These are phyloP conservation scores for Paxillus rubicundulus DNA, from an alignment of 768 basidiomycete genomes.

Conservation along the genomic window DNA sequence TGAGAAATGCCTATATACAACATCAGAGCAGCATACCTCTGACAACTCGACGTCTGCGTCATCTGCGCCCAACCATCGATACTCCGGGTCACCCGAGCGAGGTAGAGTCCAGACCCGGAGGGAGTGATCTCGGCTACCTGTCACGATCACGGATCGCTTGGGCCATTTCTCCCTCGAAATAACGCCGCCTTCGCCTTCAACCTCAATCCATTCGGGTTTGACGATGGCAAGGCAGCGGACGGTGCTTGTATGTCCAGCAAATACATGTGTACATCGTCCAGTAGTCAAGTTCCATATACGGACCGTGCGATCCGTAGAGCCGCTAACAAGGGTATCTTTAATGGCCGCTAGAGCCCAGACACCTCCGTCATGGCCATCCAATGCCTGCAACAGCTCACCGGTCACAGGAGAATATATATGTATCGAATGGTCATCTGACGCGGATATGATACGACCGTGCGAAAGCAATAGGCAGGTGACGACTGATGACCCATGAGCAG, in stretches of 20 bases:
- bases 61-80: constrained; percentile 61
- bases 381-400: constrained; percentile 67
- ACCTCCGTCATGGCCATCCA: constrained; percentile 92
- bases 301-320: constrained; percentile 91
- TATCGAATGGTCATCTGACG: constrained; percentile 96
- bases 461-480: constrained; percentile 97
- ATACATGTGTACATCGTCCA: constrained; percentile 85
- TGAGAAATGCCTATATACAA: not conserved
- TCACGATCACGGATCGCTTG: constrained; percentile 68
- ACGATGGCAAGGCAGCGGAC: constrained; percentile 95
- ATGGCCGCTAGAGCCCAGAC: constrained; percentile 95
- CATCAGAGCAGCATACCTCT: constrained; percentile 33
- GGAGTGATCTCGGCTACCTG: constrained; percentile 67
- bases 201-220: constrained; percentile 84
- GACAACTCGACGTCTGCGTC: constrained; percentile 59
- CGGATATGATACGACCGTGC: constrained; percentile 90
- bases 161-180: constrained; percentile 71
- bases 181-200: constrained; percentile 60
- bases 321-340: constrained; percentile 86
- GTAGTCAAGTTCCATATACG: constrained; percentile 85
- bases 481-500: constrained; percentile 85
- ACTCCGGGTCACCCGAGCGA: constrained; percentile 70
- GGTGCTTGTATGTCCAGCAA: constrained; percentile 95
- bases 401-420: constrained; percentile 89
- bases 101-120: constrained; percentile 69